Evolutionary conservation across 2,329 filamentous ascomycete species (phyloP).

Genomic region (Xylariaceae sp.): DNA sequence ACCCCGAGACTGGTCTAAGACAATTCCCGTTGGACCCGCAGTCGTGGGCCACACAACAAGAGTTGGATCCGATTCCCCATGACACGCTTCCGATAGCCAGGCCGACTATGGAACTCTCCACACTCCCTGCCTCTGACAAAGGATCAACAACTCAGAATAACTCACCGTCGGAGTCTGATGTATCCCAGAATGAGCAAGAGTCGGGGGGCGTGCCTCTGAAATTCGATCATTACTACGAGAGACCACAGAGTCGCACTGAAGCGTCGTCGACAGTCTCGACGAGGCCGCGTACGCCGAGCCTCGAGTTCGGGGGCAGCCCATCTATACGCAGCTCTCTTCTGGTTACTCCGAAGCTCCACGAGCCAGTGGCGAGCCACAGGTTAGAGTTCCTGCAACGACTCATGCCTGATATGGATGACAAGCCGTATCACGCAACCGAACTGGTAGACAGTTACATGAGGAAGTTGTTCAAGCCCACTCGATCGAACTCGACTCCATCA

Average conservation of each 20-base stretch:
- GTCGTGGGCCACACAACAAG: conserved; percentile 1
- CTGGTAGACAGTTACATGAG: conserved; percentile 9
- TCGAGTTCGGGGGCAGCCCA: conserved; percentile 22
- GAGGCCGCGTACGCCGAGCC: conserved; percentile 26
- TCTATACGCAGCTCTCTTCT: conserved; percentile 28
- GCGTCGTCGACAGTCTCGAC: conserved; percentile 17
- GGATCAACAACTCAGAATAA: conserved; percentile 5
- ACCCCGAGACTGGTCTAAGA: conserved; percentile 22
- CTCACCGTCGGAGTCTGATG: conserved; percentile 10
- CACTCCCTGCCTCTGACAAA: conserved; percentile 2
- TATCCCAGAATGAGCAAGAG: conserved; percentile 5
- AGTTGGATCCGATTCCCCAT: no score
- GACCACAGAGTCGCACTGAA: conserved; percentile 7
- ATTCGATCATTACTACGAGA: conserved; percentile 4
- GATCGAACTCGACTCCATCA: conserved; percentile 12
- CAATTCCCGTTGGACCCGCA: conserved; percentile 22
- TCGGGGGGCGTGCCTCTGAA: conserved; percentile 8
- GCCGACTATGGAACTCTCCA: no score
- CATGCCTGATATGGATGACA: conserved; percentile 15
- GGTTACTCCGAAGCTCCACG: conserved; percentile 25
- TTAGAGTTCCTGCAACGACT: conserved; percentile 10
- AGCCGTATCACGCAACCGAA: conserved; percentile 11
- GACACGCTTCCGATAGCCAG: no score
- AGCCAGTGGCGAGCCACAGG: conserved; percentile 10
- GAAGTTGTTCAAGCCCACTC: conserved; percentile 10